Evolutionary conservation across 108 stramenopile genomes (phyloP).

Genomic region (Ochromonas danica): DNA sequence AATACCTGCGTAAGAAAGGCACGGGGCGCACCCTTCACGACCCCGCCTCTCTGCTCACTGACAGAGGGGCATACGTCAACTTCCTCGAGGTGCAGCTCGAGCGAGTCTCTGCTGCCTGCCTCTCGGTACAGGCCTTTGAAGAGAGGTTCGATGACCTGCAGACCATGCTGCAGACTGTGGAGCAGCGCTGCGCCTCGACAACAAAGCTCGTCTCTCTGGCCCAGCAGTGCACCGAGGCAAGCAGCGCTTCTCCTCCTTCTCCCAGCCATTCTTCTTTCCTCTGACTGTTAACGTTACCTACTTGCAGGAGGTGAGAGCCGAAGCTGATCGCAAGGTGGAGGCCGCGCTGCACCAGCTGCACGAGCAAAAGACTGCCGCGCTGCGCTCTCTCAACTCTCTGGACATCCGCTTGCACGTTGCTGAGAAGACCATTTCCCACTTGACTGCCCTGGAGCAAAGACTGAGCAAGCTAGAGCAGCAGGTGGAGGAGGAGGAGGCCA

Average conservation of each 20-base stretch:
- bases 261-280: too few species aligned
- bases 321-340: not conserved
- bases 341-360: too few species aligned
- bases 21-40: not conserved
- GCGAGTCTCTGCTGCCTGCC: constrained; percentile 23
- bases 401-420: too few species aligned
- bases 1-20: constrained; percentile 27
- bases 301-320: not conserved
- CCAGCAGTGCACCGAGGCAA: constrained; percentile 34
- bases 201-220: constrained; percentile 13
- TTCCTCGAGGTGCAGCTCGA: constrained; percentile 32
- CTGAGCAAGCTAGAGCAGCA: too few species aligned
- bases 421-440: too few species aligned
- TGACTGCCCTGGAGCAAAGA: too few species aligned
- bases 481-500: too few species aligned
- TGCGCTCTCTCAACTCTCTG: too few species aligned
- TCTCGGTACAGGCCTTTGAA: constrained; percentile 21
- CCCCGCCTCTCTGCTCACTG: constrained; percentile 10
- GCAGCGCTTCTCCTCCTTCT: too few species aligned
- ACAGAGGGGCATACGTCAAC: constrained; percentile 20
- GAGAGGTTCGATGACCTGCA: not conserved
- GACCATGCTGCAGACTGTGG: not conserved
- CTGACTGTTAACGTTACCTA: too few species aligned
- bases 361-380: too few species aligned
- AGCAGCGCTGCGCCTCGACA: constrained; percentile 1